phyloP scores from a whole-genome alignment of 306 rosid genomes.

The Trifolium pratense region DNA sequence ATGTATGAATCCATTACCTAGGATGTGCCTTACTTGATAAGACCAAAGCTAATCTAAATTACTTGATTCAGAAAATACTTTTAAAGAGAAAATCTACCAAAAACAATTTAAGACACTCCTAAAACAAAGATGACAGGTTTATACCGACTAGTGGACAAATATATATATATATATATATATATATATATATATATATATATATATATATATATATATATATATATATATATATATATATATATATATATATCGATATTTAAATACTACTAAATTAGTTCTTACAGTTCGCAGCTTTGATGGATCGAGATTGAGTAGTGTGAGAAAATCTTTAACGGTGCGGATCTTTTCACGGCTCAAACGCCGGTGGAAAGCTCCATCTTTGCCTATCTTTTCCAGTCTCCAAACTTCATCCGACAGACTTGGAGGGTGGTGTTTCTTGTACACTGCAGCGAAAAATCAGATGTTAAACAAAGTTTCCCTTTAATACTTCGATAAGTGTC shows the following conservation, averaged over 20 bases:
- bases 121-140: constrained; percentile 25
- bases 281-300: constrained; percentile 86
- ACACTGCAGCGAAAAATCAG: constrained; percentile 65
- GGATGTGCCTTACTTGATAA: no score
- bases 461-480: constrained; percentile 31
- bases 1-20: no score
- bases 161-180: background rate
- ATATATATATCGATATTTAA: background rate
- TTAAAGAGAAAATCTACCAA: constrained; percentile 18
- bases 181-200: background rate
- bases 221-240: background rate
- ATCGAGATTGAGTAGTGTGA: constrained; percentile 73
- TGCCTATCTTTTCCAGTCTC: constrained; percentile 96
- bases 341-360: constrained; percentile 78
- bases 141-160: background rate
- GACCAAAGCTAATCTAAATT: no score
- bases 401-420: constrained; percentile 87
- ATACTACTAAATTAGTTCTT: constrained; percentile 41
- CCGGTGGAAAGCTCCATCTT: constrained; percentile 97
- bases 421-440: constrained; percentile 99
- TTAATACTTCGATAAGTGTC: constrained; percentile 27
- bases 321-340: constrained; percentile 80
- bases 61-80: constrained; percentile 14
- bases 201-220: background rate
- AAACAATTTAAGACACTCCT: constrained; percentile 2